Evolutionary conservation across 306 rosid genomes (phyloP).

Genomic region (Cyclanthera cordifolia): DNA sequence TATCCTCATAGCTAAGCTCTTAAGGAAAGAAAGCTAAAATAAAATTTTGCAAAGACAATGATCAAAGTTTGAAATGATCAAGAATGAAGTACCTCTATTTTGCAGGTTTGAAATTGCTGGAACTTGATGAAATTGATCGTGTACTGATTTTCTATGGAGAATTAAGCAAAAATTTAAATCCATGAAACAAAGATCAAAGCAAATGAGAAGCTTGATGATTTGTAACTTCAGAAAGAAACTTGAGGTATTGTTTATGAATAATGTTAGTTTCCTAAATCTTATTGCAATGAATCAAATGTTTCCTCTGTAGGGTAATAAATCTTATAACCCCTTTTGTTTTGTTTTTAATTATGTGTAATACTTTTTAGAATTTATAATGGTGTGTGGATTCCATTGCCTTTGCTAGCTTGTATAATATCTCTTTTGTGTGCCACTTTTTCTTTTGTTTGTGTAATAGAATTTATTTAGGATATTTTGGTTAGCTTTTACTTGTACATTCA

Average conservation of each 20-base stretch:
- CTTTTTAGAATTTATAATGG: conserved; percentile 4
- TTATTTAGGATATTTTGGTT: too few species aligned
- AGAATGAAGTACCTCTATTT: background rate
- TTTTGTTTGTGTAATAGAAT: too few species aligned
- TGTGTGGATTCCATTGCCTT: background rate
- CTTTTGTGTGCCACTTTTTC: too few species aligned
- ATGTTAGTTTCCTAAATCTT: background rate
- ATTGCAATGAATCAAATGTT: conserved; percentile 2
- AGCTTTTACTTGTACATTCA: too few species aligned
- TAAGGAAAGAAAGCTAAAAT: too few species aligned
- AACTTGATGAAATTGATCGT: conserved; percentile 10
- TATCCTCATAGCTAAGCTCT: too few species aligned
- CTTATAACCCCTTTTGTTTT: background rate
- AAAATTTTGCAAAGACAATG: too few species aligned
- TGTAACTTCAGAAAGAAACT: background rate
- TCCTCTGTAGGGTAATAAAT: background rate
- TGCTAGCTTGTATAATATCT: background rate
- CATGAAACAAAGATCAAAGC: background rate
- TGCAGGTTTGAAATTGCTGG: conserved; percentile 10
- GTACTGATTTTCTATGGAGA: conserved; percentile 12
- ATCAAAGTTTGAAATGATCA: background rate
- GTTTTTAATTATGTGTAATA: background rate
- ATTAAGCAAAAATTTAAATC: background rate
- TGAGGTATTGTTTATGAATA: background rate
- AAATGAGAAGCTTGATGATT: background rate